These are phyloP conservation scores for Climacium dendroides DNA, from an alignment of 225 moss, liverwort and hornwort species.

Conservation along the genomic window DNA sequence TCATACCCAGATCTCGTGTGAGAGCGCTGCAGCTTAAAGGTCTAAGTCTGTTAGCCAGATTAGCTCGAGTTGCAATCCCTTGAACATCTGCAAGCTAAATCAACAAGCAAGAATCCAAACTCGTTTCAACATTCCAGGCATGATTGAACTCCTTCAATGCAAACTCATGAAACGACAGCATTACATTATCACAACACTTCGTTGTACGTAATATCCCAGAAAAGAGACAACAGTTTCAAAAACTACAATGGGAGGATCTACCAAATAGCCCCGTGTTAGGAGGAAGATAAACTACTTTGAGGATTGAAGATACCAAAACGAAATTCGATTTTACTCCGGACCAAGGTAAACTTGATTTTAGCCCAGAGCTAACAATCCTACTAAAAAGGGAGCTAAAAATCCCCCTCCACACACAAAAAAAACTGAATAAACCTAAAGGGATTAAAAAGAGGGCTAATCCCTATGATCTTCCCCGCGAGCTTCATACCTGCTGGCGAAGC, in stretches of 20 bases:
- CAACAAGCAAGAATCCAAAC: background rate
- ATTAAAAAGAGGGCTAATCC: background rate
- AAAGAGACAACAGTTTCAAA: background rate
- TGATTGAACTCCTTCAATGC: background rate
- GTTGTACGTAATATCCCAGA: background rate
- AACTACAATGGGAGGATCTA: background rate
- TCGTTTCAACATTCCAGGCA: background rate
- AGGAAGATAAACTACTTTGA: background rate
- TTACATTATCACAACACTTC: background rate
- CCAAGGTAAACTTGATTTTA: background rate
- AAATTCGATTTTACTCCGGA: background rate
- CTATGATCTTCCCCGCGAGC: background rate
- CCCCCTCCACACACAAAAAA: background rate
- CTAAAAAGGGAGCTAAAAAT: background rate
- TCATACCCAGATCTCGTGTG: constrained; percentile 33
- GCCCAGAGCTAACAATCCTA: background rate
- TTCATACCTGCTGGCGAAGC: constrained; percentile 30
- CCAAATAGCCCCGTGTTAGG: too few species aligned
- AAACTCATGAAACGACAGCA: background rate
- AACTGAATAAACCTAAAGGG: background rate
- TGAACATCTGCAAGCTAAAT: constrained; percentile 71
- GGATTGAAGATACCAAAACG: background rate
- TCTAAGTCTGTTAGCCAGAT: constrained; percentile 13
- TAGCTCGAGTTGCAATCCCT: constrained; percentile 41
- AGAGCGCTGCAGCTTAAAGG: constrained; percentile 11